Percentiles rank a stretch among this genome's conserved stretches.
Evolutionary conservation across 192 early-diverging fungal species (phyloP).

Genomic region (Mortierella claussenii): DNA sequence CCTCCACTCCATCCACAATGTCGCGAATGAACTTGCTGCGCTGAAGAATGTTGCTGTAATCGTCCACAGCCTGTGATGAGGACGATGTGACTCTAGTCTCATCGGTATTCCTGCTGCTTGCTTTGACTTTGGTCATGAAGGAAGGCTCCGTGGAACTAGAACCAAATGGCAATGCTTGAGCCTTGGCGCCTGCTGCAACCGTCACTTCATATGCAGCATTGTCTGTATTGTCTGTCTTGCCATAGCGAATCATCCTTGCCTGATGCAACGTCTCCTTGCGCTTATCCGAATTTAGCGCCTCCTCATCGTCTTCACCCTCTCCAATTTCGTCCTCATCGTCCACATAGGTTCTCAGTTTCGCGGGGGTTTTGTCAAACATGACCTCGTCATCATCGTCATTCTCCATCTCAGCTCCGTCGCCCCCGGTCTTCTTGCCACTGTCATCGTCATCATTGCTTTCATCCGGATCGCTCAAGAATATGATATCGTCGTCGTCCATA

Average conservation of each 20-base stretch:
- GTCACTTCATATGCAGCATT: neutral
- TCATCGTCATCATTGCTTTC: constrained; percentile 28
- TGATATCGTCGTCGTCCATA: constrained; percentile 31
- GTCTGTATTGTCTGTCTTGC: neutral
- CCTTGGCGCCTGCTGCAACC: neutral
- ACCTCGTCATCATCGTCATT: constrained; percentile 4
- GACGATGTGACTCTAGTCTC: neutral
- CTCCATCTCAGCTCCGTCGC: neutral
- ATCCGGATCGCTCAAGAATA: constrained; percentile 48
- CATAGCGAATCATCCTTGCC: neutral
- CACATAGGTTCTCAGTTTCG: neutral
- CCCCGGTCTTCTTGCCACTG: neutral
- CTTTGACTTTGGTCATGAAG: neutral
- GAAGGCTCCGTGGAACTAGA: neutral
- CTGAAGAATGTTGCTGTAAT: constrained; percentile 27
- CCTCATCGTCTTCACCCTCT: constrained; percentile 26
- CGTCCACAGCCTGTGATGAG: constrained; percentile 3
- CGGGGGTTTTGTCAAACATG: neutral
- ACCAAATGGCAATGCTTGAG: constrained; percentile 24
- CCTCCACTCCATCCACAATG: constrained; percentile 37
- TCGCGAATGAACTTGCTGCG: constrained; percentile 31
- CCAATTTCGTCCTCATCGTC: too few relatives aligned
- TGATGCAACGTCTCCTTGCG: constrained; percentile 12
- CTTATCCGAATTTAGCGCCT: constrained; percentile 29
- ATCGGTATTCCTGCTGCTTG: neutral